A percentile compares a stretch with the other conserved stretches of the same genome.
Evolutionary conservation across 208 protist species (phyloP).

Genomic region (Crithidia fasciculata): DNA sequence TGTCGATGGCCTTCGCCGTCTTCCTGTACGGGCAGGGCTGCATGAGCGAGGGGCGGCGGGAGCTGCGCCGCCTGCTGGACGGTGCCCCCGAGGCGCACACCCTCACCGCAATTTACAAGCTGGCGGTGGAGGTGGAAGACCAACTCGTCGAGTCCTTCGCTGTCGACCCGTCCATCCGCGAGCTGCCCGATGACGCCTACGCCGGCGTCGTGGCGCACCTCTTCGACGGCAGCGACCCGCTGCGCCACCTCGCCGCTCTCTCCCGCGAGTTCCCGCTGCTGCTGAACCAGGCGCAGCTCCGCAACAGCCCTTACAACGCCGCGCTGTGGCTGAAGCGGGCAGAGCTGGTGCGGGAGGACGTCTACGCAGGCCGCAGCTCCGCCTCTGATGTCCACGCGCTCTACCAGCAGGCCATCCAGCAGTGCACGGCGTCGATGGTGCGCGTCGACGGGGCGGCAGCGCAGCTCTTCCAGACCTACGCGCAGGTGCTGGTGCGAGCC

Average conservation of each 20-base stretch:
- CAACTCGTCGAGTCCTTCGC: constrained; percentile 79
- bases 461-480: constrained; percentile 65
- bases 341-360: constrained; percentile 68
- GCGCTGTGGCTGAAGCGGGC: constrained; percentile 80
- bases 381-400: constrained; percentile 43
- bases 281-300: constrained; percentile 76
- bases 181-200: constrained; percentile 38
- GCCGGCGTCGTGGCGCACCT: constrained; percentile 26
- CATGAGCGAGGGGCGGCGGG: constrained; percentile 47
- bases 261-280: constrained; percentile 54
- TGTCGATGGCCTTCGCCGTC: constrained; percentile 54
- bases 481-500: constrained; percentile 45
- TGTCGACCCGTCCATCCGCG: constrained; percentile 42
- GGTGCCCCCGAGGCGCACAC: constrained; percentile 51
- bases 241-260: constrained; percentile 45
- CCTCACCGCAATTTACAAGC: constrained; percentile 53
- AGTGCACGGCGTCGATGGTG: constrained; percentile 59
- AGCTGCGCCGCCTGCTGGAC: constrained; percentile 51
- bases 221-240: constrained; percentile 41
- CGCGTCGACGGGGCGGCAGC: constrained; percentile 56
- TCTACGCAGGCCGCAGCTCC: constrained; percentile 34
- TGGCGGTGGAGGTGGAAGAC: constrained; percentile 74
- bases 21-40: constrained; percentile 79
- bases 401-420: constrained; percentile 71
- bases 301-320: constrained; percentile 42